Evolutionary conservation across 2,329 filamentous ascomycete species (phyloP), one percentile per base, ranked within the genome.

Genomic region (Fusarium beomiforme): DNA sequence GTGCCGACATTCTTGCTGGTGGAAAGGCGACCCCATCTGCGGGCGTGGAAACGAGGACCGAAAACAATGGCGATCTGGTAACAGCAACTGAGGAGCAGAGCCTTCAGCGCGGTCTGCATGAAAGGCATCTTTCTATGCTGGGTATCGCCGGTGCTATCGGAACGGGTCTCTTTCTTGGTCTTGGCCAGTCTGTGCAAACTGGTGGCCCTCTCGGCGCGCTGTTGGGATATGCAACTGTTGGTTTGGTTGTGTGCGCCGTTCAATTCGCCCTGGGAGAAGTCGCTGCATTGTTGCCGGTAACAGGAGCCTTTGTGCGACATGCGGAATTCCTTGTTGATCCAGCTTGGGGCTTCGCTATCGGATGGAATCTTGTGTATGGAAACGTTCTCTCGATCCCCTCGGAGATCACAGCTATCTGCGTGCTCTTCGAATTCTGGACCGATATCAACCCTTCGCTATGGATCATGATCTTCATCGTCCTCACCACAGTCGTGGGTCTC

Each of bases 71-170:
- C 34, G 71, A 77, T 53, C 62, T 77, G 21, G 71, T 77, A 3
- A 77, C 75, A 21, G 63, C 53, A 14, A 67, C 67, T 4, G 75
- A 77, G 50, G 60, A 76, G 55, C 60, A 58, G n/a, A 69, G 57
- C 23, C 72, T 77, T 3, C 67, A 74, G 49, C 75, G 75, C 55
- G 75, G 75, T 19, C 63, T 77, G 16, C 64, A 66, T 5, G 75
- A 77, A 66, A 72, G 74, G 17, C 74, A 87, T 67, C 83, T 88
- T 62, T 85, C 87, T 72, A 79, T 87, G 55, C 85, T 87, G 65
- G 86, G 85, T 62, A 83, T 87, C 67, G 86, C 85, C 10, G 86
- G 86, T 11, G 85, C 85, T 37, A 87, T 88, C 68, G 85, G 85
- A 31, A 86, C 85, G 0, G 74, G 74, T 10, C 60, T 76, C 21